phyloP scores from a whole-genome alignment of 1,284 basidiomycete species.

The Schizophyllum commune region DNA sequence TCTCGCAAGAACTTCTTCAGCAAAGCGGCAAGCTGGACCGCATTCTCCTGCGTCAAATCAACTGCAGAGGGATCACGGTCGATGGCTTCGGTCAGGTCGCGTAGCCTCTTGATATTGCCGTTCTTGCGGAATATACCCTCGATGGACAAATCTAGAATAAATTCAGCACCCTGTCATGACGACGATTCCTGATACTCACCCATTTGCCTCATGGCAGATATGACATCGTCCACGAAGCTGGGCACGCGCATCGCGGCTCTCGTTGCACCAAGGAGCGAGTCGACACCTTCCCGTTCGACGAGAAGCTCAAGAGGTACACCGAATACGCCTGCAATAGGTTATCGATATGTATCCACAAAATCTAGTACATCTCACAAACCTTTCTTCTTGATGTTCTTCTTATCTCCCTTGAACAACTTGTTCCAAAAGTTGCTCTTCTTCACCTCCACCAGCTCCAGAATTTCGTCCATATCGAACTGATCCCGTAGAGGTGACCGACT shows the following conservation, averaged over 20 bases:
- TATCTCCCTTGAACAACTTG: slow-evolving; percentile 92
- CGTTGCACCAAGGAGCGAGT: slow-evolving; percentile 89
- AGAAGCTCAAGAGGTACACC: slow-evolving; percentile 89
- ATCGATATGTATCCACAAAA: neutral
- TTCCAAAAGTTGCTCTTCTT: slow-evolving; percentile 98
- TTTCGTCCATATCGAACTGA: slow-evolving; percentile 84
- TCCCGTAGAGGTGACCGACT: slow-evolving; percentile 74
- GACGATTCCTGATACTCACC: slow-evolving; percentile 49
- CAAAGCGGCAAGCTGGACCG: slow-evolving; percentile 93
- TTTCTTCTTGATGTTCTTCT: slow-evolving; percentile 86
- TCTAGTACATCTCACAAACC: slow-evolving; percentile 39
- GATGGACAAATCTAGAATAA: slow-evolving; percentile 82
- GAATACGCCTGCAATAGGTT: slow-evolving; percentile 65
- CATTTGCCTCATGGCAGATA: slow-evolving; percentile 99
- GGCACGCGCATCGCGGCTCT: slow-evolving; percentile 82
- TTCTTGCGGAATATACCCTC: slow-evolving; percentile 99
- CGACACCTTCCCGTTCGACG: slow-evolving; percentile 92
- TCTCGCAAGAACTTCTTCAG: slow-evolving; percentile 97
- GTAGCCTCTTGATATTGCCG: slow-evolving; percentile 91
- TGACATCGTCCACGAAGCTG: slow-evolving; percentile 96
- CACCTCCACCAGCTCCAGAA: slow-evolving; percentile 87
- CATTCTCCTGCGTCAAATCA: slow-evolving; percentile 90
- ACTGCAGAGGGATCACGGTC: slow-evolving; percentile 89
- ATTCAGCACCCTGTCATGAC: neutral
- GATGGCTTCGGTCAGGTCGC: slow-evolving; percentile 86